Evolutionary conservation across 768 basidiomycete genomes (phyloP), one percentile per base, ranked within the genome.

Genomic region (Leccinum barrowsii): DNA sequence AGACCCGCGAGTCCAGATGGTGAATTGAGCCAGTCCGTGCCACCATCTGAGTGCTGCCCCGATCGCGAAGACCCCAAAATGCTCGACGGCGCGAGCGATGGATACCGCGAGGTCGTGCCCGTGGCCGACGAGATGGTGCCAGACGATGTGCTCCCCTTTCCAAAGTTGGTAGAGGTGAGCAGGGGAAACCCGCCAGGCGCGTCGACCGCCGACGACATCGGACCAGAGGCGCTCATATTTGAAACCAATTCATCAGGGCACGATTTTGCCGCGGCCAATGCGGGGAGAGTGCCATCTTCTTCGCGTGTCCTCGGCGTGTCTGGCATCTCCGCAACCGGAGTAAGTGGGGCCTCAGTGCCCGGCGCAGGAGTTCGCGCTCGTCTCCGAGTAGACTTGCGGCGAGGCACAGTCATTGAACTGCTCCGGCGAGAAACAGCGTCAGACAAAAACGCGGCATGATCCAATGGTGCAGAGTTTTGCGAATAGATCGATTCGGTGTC

Each of bases 151-250:
- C 55, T 59, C 0, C 34, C 46, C 35, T 64, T 72, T n/a, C 70
- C 72, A 57, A 72, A 72, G 44, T 63, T 52, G 55, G 32, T 52
- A 5, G 72, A 72, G 4, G 68, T 59, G n/a, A 72, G 70, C 7
- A 72, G 48, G 2, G 68, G 68, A 0, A 72, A 52, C 0, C 58
- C 8, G 1, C 26, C 37, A 6, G 52, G 7, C 19, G 48, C 51
- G n/a, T 58, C 60, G 2, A 59, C n/a, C 1, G 34, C 60, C 54
- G 49, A 35, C 7, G 66, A 49, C 15, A 49, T 46, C 17, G 66
- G 55, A 10, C 24, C 58, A 2, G 64, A 63, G 19, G 15, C 8
- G 4, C 52, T 53, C 48, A 57, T 54, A 46, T 64, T 60, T 7
- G 63, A 69, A 6, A 51, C 3, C 4, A 52, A 48, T 2, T 15